phyloP scores from a whole-genome alignment of 495 filamentous ascomycete species.

The Penicillium goetzii region DNA sequence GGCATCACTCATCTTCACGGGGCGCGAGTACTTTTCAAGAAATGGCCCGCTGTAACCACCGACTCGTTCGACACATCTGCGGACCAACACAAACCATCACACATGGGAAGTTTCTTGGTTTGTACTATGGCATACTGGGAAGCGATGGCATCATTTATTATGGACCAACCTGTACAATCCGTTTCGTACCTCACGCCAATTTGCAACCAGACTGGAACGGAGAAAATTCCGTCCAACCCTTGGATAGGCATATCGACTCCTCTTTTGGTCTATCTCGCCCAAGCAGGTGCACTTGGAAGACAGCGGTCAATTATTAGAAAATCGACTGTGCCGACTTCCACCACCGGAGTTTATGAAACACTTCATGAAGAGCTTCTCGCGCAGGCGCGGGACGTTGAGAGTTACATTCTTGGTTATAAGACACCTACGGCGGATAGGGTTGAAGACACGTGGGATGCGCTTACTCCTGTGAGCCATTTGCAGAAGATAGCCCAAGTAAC shows the following conservation, averaged over 20 bases:
- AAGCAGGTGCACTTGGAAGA: background rate
- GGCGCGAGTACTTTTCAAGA: slow-evolving; percentile 1
- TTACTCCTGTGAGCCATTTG: background rate
- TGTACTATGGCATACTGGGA: background rate
- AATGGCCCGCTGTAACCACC: background rate
- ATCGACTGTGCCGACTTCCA: background rate
- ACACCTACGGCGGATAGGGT: background rate
- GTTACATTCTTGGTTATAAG: background rate
- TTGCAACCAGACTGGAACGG: background rate
- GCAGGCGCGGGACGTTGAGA: background rate
- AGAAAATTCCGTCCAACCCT: background rate
- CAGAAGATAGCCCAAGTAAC: background rate
- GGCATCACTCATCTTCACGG: background rate
- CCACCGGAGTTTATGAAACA: background rate
- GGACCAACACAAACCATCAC: background rate
- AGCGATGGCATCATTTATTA: background rate
- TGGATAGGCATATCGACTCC: background rate
- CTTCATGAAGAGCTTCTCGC: background rate
- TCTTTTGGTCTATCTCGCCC: background rate
- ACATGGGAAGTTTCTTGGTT: background rate
- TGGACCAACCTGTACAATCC: background rate
- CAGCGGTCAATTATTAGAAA: slow-evolving; percentile 1
- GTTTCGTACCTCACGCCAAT: background rate
- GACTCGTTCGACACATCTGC: background rate
- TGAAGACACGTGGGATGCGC: background rate